Conservation (phyloP, 2,329 filamentous ascomycete species). For the Thelonectria blattea region DNA sequence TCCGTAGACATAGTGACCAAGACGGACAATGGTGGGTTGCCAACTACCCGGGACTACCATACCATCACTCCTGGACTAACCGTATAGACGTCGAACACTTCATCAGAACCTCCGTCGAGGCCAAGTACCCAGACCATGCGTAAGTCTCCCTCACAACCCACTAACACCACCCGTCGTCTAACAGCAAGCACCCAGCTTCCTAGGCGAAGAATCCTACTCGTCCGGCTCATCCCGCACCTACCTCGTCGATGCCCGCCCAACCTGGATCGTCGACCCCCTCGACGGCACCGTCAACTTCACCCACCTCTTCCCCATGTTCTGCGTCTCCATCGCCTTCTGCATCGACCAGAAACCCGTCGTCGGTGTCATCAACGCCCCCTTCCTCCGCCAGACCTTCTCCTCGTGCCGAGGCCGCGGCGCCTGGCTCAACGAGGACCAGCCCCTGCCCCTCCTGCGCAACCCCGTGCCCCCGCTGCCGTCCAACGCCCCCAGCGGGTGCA, state of each 20-base stretch:
- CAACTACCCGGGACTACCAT: too few species aligned
- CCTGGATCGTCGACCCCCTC: slow-evolving; percentile 79
- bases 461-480: slow-evolving; percentile 68
- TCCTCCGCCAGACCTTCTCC: slow-evolving; percentile 72
- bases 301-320: slow-evolving; percentile 82
- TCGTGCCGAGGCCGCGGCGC: slow-evolving; percentile 70
- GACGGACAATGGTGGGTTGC: slow-evolving; percentile 68
- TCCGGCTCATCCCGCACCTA: slow-evolving; percentile 71
- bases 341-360: slow-evolving; percentile 65
- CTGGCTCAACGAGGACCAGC: slow-evolving; percentile 70
- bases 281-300: slow-evolving; percentile 85
- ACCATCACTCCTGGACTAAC: slow-evolving; percentile 2
- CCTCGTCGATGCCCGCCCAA: slow-evolving; percentile 67
- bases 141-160: slow-evolving; percentile 49
- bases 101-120: slow-evolving; percentile 64
- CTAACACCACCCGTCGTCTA: background rate
- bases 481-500: slow-evolving; percentile 70
- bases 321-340: slow-evolving; percentile 76
- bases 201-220: slow-evolving; percentile 79
- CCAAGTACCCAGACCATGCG: slow-evolving; percentile 70
- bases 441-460: slow-evolving; percentile 66
- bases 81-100: slow-evolving; percentile 72
- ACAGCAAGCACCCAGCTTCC: slow-evolving; percentile 58
- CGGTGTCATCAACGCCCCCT: slow-evolving; percentile 75
- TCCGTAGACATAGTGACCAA: slow-evolving; percentile 80